Evolutionary conservation across 495 filamentous ascomycete species (phyloP), one percentile per base, ranked within the genome.

Genomic region (Amphirosellinia nigrospora): DNA sequence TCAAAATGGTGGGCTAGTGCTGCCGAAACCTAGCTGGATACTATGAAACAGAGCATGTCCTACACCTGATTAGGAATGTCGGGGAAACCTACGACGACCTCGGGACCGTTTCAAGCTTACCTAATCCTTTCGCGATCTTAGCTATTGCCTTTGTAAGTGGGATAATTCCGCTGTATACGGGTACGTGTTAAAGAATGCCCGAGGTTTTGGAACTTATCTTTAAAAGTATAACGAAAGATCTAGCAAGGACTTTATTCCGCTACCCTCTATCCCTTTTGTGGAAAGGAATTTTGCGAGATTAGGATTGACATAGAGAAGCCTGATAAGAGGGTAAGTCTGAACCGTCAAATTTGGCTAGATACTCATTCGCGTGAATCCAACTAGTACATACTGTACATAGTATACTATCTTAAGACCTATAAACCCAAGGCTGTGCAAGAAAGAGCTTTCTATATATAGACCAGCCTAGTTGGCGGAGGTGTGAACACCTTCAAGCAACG

Each of bases 51-150:
- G 16, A 65, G 45, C 8, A 21, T 53, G 21, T 30, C 11, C 46
- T 48, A 53, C 45, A 65, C 46, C 21, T 52, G 63, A 53, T 26
- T 28, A 53, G 46, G 46, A 65, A 65, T 48, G 63, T 65, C 46
- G 11, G 46, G 28, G 63, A 39, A n/a, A 38, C 32, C 32, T n/a
- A 53, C 53, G 46, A 28, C n/a, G 32, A 39, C 45, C 4, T 8
- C 15, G 9, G 21, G 7, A 30, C 19, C 3, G 4, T 36, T 50
- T n/a, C 7, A 48, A n/a, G 43, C 28, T 50, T 64, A 50, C 19
- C 36, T 48, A 34, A 48, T 36, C 21, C 2, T 21, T 15, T 39
- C 21, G 16, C 19, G 60, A 38, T 39, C 13, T 16, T 13, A 50
- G 16, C 39, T 26, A 46, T 41, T 41, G n/a, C 15, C 32, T 7